Conservation (phyloP, 768 basidiomycete genomes). For the Hortiboletus campestris region DNA sequence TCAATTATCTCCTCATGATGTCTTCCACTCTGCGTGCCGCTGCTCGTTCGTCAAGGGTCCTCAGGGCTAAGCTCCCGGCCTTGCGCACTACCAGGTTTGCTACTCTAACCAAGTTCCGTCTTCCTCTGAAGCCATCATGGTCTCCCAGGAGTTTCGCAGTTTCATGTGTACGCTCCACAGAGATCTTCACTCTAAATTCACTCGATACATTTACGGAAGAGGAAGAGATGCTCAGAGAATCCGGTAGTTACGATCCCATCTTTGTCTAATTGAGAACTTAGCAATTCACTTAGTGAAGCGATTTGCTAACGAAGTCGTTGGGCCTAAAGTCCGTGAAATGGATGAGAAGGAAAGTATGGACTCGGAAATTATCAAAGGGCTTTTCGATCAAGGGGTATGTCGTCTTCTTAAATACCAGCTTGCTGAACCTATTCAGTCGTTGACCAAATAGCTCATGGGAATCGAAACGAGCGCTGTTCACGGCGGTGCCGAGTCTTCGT, state of each 20-base stretch:
- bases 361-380: conserved; percentile 74
- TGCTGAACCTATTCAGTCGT: background rate
- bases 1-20: background rate
- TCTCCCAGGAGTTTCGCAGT: conserved; percentile 23
- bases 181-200: conserved; percentile 46
- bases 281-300: conserved; percentile 62
- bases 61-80: background rate
- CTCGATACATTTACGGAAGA: conserved; percentile 89
- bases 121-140: background rate
- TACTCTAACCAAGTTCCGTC: background rate
- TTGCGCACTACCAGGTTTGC: conserved; percentile 19
- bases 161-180: conserved; percentile 28
- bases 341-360: conserved; percentile 98
- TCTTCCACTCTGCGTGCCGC: conserved; percentile 27
- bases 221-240: conserved; percentile 89
- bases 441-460: conserved; percentile 78
- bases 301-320: conserved; percentile 87
- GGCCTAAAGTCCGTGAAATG: conserved; percentile 93
- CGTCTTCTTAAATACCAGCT: background rate
- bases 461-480: conserved; percentile 86
- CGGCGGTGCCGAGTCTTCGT: conserved; percentile 87
- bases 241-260: conserved; percentile 51
- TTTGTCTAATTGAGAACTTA: background rate
- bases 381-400: conserved; percentile 94
- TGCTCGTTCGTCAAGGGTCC: conserved; percentile 13